phyloP scores from a whole-genome alignment of 495 filamentous ascomycete species.

The Penicillium goetzii region DNA sequence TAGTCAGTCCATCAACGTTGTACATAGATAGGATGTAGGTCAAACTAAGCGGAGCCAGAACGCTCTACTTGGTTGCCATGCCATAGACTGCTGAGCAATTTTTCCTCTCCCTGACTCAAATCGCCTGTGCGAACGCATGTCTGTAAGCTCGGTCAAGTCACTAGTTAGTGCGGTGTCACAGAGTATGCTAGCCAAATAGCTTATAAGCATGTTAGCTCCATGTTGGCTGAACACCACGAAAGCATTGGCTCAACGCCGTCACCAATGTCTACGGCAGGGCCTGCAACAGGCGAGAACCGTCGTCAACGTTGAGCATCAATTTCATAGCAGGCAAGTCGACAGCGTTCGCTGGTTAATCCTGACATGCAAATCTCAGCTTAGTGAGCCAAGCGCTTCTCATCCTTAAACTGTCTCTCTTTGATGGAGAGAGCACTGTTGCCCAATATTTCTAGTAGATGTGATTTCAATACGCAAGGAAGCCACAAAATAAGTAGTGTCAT shows the following conservation, averaged over 20 bases:
- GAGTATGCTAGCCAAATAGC: no score
- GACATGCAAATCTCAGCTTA: background rate
- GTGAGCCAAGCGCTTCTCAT: background rate
- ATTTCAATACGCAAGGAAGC: background rate
- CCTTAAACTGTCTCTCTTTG: background rate
- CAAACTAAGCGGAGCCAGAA: no score
- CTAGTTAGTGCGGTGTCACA: no score
- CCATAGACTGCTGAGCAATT: no score
- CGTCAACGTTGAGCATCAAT: background rate
- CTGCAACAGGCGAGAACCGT: background rate
- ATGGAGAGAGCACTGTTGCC: background rate
- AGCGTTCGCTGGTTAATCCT: background rate
- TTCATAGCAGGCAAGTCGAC: background rate
- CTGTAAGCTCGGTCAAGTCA: no score
- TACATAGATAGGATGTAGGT: no score
- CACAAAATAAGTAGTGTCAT: background rate
- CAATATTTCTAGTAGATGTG: background rate
- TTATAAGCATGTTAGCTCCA: background rate
- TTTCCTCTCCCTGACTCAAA: no score
- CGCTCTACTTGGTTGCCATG: no score
- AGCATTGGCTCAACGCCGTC: background rate
- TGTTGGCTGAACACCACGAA: background rate
- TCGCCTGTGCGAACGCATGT: no score
- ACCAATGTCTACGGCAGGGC: background rate
- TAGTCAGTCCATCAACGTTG: no score